Percentiles rank a stretch among this genome's conserved stretches.
Evolutionary conservation across 495 filamentous ascomycete species (phyloP).

Genomic region (Rhypophila decipiens): DNA sequence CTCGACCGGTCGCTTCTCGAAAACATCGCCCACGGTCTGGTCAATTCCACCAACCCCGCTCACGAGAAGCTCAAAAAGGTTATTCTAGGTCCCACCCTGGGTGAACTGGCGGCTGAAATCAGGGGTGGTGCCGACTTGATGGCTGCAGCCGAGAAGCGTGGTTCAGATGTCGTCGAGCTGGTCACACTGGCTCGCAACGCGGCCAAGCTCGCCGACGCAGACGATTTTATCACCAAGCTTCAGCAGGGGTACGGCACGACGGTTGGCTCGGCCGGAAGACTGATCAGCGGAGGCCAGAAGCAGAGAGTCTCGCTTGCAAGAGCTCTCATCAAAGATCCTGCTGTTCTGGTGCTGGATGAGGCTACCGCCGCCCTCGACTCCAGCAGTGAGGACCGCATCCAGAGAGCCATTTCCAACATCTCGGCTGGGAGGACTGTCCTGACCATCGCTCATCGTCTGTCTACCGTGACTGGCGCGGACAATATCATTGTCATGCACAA

Average conservation of each 20-base stretch:
- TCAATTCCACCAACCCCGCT: slow-evolving; percentile 68
- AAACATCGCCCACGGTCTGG: slow-evolving; percentile 80
- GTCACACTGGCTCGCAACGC: slow-evolving; percentile 64
- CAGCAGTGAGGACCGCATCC: slow-evolving; percentile 85
- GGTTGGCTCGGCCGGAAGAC: slow-evolving; percentile 82
- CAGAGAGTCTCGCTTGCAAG: slow-evolving; percentile 79
- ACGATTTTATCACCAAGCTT: slow-evolving; percentile 74
- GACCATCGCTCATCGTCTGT: slow-evolving; percentile 89
- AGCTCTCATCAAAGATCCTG: slow-evolving; percentile 82
- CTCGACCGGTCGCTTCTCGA: slow-evolving; percentile 77
- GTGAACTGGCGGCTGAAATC: slow-evolving; percentile 8
- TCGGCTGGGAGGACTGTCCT: slow-evolving; percentile 82
- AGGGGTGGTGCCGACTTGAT: slow-evolving; percentile 10
- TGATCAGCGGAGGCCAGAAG: slow-evolving; percentile 87
- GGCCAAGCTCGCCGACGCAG: slow-evolving; percentile 79
- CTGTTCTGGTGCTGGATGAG: slow-evolving; percentile 82
- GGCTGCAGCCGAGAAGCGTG: background rate
- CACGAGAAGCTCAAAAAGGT: slow-evolving; percentile 33
- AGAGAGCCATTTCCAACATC: slow-evolving; percentile 78
- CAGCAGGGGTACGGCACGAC: slow-evolving; percentile 85
- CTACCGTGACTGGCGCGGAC: slow-evolving; percentile 85
- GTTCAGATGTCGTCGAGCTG: slow-evolving; percentile 43
- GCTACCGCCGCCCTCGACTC: slow-evolving; percentile 88
- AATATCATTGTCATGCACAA: slow-evolving; percentile 89
- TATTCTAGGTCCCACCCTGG: slow-evolving; percentile 10